phyloP scores from a whole-genome alignment of 352 stramenopile species.

The Phytophthora pinifolia region DNA sequence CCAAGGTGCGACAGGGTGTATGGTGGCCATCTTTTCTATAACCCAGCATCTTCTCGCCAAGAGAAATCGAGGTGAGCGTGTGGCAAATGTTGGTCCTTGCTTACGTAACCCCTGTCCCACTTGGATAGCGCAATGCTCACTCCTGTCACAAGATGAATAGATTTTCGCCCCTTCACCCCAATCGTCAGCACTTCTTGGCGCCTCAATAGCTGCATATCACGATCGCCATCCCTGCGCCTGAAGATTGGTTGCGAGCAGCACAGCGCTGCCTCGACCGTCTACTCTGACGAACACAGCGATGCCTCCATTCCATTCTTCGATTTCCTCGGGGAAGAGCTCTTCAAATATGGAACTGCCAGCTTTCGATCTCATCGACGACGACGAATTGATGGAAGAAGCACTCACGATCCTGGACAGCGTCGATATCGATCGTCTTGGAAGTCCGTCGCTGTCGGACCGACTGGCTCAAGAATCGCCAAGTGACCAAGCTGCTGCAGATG shows the following conservation, averaged over 20 bases:
- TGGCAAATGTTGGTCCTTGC: no score
- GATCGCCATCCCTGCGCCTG: no score
- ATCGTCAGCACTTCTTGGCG: no score
- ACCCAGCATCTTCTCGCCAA: no score
- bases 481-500: conserved; percentile 3
- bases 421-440: conserved; percentile 14
- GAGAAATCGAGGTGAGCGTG: no score
- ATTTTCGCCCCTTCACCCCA: no score
- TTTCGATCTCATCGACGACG: conserved; percentile 3
- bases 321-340: conserved; percentile 3
- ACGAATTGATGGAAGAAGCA: conserved; percentile 22
- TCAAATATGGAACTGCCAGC: conserved; percentile 1
- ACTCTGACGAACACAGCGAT: conserved; percentile 2
- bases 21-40: no score
- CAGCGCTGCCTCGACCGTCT: conserved; percentile 1
- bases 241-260: neutral
- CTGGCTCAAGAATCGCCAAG: neutral
- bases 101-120: no score
- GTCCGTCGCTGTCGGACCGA: neutral
- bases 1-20: no score
- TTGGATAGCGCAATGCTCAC: no score
- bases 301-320: conserved; percentile 12
- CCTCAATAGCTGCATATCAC: no score
- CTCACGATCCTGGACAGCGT: conserved; percentile 23
- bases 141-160: no score